Evolutionary conservation across 148 eudicot species (phyloP).

Genomic region (Chenopodium quinoa): DNA sequence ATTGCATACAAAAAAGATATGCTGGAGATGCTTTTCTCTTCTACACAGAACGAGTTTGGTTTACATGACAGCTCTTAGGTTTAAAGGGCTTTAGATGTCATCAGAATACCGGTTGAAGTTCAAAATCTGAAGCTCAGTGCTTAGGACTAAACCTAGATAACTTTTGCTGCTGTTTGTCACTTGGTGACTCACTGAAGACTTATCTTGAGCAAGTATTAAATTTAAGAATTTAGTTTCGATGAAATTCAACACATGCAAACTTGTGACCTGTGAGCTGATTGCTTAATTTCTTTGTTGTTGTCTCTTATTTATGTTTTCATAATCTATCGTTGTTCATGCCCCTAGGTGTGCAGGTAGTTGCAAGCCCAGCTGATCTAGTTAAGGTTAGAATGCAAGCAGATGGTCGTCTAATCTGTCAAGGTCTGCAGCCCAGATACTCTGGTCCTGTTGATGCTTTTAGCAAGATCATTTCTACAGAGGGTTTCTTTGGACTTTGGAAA

Average conservation of each 20-base stretch:
- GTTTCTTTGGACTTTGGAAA: slow-evolving; percentile 72
- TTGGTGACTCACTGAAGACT: too few relatives aligned
- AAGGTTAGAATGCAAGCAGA: slow-evolving; percentile 97
- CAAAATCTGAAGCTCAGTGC: neutral
- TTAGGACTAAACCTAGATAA: neutral
- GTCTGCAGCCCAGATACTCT: slow-evolving; percentile 61
- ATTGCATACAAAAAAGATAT: neutral
- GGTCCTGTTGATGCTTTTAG: slow-evolving; percentile 61
- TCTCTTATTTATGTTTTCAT: neutral
- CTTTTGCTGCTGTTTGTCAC: too few relatives aligned
- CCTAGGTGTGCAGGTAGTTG: slow-evolving; percentile 58
- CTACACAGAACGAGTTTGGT: neutral
- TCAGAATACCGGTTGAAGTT: neutral
- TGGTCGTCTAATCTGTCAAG: slow-evolving; percentile 55
- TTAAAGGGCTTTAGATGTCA: neutral
- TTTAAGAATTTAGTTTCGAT: too few relatives aligned
- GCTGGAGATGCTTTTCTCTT: neutral
- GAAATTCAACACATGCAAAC: neutral
- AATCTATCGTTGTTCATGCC: slow-evolving; percentile 16
- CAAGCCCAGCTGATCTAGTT: slow-evolving; percentile 93
- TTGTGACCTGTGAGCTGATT: neutral
- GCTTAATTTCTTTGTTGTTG: neutral
- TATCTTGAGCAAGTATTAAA: too few relatives aligned
- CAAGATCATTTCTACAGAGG: slow-evolving; percentile 60
- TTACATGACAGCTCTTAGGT: neutral